Conservation (phyloP, 169 alveolate species). For the Miamiensis avidus region DNA sequence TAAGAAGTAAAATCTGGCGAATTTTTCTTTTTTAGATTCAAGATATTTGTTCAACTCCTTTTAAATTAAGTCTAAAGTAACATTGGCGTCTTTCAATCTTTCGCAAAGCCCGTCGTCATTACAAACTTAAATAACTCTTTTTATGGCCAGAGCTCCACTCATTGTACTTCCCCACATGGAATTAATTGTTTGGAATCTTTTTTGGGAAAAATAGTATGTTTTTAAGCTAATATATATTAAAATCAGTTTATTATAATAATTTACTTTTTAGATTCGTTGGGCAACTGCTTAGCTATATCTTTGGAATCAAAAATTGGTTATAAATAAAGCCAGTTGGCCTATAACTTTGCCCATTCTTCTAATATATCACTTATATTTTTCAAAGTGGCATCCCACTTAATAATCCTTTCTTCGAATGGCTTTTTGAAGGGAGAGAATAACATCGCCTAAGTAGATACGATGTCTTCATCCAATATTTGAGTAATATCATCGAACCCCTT, state of each 20-base stretch:
- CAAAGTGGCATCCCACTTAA: constrained; percentile 56
- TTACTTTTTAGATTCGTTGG: constrained; percentile 62
- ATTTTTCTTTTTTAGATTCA: constrained; percentile 89
- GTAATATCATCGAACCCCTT: constrained; percentile 84
- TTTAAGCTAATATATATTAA: no score
- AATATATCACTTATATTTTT: constrained; percentile 58
- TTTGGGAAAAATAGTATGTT: no score
- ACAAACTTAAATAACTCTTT: constrained; percentile 81
- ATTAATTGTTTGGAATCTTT: constrained; percentile 92
- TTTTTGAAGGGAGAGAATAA: constrained; percentile 92
- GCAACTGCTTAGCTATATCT: constrained; percentile 62
- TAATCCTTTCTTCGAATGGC: constrained; percentile 40
- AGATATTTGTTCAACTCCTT: constrained; percentile 90
- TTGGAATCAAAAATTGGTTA: constrained; percentile 72
- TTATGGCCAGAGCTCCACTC: constrained; percentile 79
- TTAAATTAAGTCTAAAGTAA: constrained; percentile 90
- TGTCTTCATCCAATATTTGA: constrained; percentile 92
- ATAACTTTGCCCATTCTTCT: constrained; percentile 61
- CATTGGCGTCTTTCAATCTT: constrained; percentile 88
- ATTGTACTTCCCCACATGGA: constrained; percentile 89
- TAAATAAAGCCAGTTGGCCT: constrained; percentile 60
- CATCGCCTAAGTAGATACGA: constrained; percentile 92
- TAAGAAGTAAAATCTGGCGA: constrained; percentile 89
- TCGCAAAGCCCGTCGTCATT: constrained; percentile 90
- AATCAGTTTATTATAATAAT: no score